These are phyloP conservation scores for Dichotomopilus funicola DNA, from an alignment of 2,329 filamentous ascomycete species.

Conservation along the genomic window DNA sequence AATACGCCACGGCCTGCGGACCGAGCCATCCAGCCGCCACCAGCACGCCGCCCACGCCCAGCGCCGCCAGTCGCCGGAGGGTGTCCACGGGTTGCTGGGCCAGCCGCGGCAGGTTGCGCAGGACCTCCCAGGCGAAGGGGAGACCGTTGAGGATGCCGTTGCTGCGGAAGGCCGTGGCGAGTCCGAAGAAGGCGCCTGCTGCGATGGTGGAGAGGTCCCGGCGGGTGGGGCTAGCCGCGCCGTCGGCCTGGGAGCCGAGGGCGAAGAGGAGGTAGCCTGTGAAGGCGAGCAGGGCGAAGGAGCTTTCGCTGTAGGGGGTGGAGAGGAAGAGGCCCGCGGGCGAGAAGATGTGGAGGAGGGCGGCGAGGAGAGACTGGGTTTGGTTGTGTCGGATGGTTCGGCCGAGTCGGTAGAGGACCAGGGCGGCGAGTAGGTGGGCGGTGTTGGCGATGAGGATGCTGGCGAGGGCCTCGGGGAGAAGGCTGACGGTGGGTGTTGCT, in stretches of 20 bases:
- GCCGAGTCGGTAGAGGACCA: conserved; percentile 65
- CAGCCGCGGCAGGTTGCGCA: conserved; percentile 37
- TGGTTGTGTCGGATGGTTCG: conserved; percentile 44
- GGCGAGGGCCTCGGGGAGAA: conserved; percentile 35
- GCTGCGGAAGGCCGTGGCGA: conserved; percentile 68
- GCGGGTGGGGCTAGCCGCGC: conserved; percentile 22
- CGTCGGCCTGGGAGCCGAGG: conserved; percentile 36
- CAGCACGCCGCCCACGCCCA: conserved; percentile 59
- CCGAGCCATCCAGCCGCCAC: conserved; percentile 61
- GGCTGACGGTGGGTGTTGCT: neutral
- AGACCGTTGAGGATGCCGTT: conserved; percentile 83
- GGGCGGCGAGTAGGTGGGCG: conserved; percentile 69
- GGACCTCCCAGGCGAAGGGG: conserved; percentile 60
- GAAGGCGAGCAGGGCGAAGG: conserved; percentile 74
- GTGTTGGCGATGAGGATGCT: conserved; percentile 63
- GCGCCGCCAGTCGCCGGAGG: conserved; percentile 48
- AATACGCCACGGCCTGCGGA: conserved; percentile 72
- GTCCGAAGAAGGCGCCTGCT: conserved; percentile 63
- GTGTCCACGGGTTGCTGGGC: conserved; percentile 31
- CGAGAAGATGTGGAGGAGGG: conserved; percentile 72
- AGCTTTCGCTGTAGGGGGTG: conserved; percentile 74
- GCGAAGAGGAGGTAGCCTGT: conserved; percentile 65
- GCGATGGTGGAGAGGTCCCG: conserved; percentile 49
- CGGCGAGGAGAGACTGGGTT: conserved; percentile 60
- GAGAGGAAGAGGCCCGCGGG: conserved; percentile 87